Base-by-base conservation (phyloP, 2,329 filamentous ascomycete genomes). In the Verticillium longisporum region DNA sequence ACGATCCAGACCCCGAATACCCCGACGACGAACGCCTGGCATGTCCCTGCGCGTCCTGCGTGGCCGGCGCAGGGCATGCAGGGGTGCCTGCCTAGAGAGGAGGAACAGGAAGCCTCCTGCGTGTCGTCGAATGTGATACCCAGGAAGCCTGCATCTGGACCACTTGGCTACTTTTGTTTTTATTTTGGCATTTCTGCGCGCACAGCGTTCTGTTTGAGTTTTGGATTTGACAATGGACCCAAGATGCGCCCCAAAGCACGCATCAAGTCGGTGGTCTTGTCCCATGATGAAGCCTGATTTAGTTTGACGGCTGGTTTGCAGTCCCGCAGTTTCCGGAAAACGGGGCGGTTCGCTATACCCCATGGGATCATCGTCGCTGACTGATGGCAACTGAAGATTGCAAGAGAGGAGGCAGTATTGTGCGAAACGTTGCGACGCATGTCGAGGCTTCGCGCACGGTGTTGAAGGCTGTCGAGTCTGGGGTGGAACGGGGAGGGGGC, bases 1-100 rank as follows among this genome's bases (percentile, higher is more conserved):
- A 65, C 26, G 63, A 65, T 37, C 62, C 60, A 9, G 62, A 60
- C n/a, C 56, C 34, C 13, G 61, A 65, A 7, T 53, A 62, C 15
- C 21, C 31, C 31, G 57, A 53, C n/a, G 26, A 53, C 11, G n/a
- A 34, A 14, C 54, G 54, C 54, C 45, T 50, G 5, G 45, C 45
- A 7, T 50, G 45, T 18, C 45, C 45, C 21, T 50, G 45, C 21
- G 45, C 18, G 7, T 21, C 45, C 11, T 50, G 45, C 18, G 45
- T 50, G 9, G 18, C 45, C 10, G 45, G 45, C 13, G 38, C 38
- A 45, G 6, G 15, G n/a, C 38, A 45, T 18, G 38, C 38, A 45
- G 38, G 38, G 15, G 38, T 45, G 38, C n/a, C 38, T 9, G n/a
- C 38, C 38, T 45, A 45, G 38, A 45, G 38, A 45, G 38, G 14